phyloP scores from a whole-genome alignment of 306 rosid genomes.

The Inga laurina region DNA sequence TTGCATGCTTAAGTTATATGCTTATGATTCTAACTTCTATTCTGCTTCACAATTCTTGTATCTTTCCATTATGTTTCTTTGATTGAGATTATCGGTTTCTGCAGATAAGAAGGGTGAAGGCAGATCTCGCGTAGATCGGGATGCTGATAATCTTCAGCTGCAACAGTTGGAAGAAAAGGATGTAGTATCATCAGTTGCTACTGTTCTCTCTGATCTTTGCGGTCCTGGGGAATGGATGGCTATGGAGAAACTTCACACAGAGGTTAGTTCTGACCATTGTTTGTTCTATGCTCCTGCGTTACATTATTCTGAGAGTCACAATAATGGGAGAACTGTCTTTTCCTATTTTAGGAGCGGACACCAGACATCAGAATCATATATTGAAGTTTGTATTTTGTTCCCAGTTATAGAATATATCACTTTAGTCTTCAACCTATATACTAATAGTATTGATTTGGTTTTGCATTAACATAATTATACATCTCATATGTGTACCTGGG shows the following conservation, averaged over 20 bases:
- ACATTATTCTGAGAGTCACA: background rate
- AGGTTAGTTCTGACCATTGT: conserved; percentile 60
- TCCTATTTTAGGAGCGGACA: conserved; percentile 21
- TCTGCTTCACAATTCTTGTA: background rate
- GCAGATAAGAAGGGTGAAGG: conserved; percentile 89
- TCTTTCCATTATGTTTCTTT: background rate
- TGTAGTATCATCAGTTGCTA: conserved; percentile 99
- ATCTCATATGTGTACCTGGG: background rate
- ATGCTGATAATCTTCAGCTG: conserved; percentile 84
- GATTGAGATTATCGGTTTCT: conserved; percentile 28
- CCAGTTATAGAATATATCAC: background rate
- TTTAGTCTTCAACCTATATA: background rate
- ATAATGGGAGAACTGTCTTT: conserved; percentile 1
- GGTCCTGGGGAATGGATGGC: conserved; percentile 99
- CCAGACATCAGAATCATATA: background rate
- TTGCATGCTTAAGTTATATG: background rate
- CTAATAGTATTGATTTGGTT: background rate
- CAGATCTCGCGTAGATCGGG: conserved; percentile 88
- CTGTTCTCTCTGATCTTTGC: conserved; percentile 91
- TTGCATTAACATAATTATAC: conserved; percentile 5
- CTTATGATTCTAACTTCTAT: conserved; percentile 1
- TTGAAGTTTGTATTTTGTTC: background rate
- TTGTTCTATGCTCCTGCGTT: background rate
- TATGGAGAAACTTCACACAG: conserved; percentile 91
- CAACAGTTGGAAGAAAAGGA: conserved; percentile 94